Conservation (phyloP, 352 stramenopile genomes). For the Globisporangium paroecandrum region DNA sequence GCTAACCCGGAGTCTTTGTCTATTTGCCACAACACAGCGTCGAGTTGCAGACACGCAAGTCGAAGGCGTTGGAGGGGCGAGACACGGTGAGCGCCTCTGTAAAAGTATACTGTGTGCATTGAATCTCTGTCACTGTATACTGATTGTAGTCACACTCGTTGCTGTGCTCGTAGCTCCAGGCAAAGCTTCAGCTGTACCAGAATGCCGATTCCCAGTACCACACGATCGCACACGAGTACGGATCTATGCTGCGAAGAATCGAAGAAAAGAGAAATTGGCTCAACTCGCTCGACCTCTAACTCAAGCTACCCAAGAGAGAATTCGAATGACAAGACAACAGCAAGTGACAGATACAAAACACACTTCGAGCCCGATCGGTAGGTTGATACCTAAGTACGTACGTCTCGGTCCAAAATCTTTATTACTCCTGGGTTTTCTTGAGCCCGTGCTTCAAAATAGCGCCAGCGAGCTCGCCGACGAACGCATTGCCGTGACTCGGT, state of each 20-base stretch:
- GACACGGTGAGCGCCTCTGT: slow-evolving; percentile 10
- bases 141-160: background rate
- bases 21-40: slow-evolving; percentile 2
- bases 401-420: slow-evolving; percentile 1
- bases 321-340: background rate
- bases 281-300: slow-evolving; percentile 36
- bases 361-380: slow-evolving; percentile 9
- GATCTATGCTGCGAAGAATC: slow-evolving; percentile 27
- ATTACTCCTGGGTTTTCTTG: slow-evolving; percentile 36
- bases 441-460: slow-evolving; percentile 73
- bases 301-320: background rate
- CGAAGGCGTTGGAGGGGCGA: slow-evolving; percentile 21
- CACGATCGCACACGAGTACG: slow-evolving; percentile 34
- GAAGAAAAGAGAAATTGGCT: slow-evolving; percentile 43
- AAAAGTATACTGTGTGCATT: background rate
- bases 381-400: background rate
- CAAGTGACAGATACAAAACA: slow-evolving; percentile 13
- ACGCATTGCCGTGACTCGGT: slow-evolving; percentile 48
- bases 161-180: slow-evolving; percentile 21
- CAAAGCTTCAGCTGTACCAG: slow-evolving; percentile 35
- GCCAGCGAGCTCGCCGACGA: slow-evolving; percentile 71
- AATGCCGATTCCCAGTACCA: slow-evolving; percentile 33
- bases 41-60: slow-evolving; percentile 25
- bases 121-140: background rate
- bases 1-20: background rate